Base-by-base conservation (phyloP, 2,329 filamentous ascomycete species). In the Esteya vermicola region DNA sequence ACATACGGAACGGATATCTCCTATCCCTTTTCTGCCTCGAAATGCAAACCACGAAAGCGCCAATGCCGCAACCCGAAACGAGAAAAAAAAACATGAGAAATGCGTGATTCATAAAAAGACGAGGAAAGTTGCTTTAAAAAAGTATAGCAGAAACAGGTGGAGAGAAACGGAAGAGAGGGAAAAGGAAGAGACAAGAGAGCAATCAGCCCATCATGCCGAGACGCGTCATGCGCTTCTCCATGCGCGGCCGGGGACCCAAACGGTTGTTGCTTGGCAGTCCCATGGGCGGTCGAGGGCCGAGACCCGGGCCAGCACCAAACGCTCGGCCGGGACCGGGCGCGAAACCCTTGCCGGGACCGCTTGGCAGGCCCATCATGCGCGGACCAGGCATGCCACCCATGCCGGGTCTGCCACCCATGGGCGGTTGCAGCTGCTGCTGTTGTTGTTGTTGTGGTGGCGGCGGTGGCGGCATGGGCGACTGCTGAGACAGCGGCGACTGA, bases 201-300 rank as follows among this genome's bases (percentile, higher is more conserved):
- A 16, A 16, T 36, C 14, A 37, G 16, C 31, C 31, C 61, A 75
- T 71, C 65, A 72, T 73, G 43, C 72, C 71, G 39, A 76, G 53
- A 45, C 72, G 63, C 44, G 72, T 77, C 63, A 70, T 74, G 47
- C 72, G 65, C 62, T 75, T 76, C 59, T 75, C 72, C 70, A 76
- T 72, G 47, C 59, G 61, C 37, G 68, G 64, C 50, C 60, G 60
- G 9, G 52, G 39, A 41, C 51, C 57, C 40, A 56, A 57, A 6
- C 58, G 56, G 32, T 46, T 43, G 36, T 51, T 54, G 16, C n/a
- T n/a, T n/a, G n/a, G n/a, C n/a, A n/a, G n/a, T n/a, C n/a, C n/a
- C n/a, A n/a, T n/a, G n/a, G n/a, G n/a, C n/a, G n/a, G n/a, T n/a
- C n/a, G n/a, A n/a, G n/a, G n/a, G n/a, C n/a, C n/a, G n/a, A n/a